Evolutionary conservation across 2,329 filamentous ascomycete species (phyloP).

Genomic region (Beauveria pseudobassiana): DNA sequence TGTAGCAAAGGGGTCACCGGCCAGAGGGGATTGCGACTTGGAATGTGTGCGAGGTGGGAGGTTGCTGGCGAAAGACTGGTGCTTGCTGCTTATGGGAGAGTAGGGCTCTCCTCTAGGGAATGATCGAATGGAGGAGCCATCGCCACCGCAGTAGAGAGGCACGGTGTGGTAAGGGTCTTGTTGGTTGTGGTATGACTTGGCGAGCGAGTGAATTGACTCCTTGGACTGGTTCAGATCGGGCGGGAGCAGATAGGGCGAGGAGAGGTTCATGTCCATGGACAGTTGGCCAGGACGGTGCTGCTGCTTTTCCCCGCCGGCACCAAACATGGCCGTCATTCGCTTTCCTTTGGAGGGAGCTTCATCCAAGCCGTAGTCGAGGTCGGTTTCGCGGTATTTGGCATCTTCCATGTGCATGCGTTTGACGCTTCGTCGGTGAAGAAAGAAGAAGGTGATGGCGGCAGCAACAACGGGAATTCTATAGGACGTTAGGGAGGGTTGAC

Average conservation of each 20-base stretch:
- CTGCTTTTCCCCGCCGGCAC: constrained; percentile 51
- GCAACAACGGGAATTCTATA: constrained; percentile 66
- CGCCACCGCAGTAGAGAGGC: constrained; percentile 47
- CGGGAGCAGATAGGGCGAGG: constrained; percentile 89
- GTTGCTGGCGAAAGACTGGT: constrained; percentile 22
- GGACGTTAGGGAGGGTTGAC: constrained; percentile 15
- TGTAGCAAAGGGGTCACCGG: constrained; percentile 28
- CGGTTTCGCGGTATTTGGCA: constrained; percentile 76
- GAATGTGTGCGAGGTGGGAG: constrained; percentile 34
- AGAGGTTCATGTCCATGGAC: constrained; percentile 67
- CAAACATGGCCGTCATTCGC: constrained; percentile 26
- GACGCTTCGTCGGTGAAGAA: constrained; percentile 71
- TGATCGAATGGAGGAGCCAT: constrained; percentile 49
- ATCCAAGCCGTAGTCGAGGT: constrained; percentile 83
- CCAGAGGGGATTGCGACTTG: constrained; percentile 31
- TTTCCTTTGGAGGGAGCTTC: constrained; percentile 32
- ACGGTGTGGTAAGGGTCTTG: constrained; percentile 79
- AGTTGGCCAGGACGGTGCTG: constrained; percentile 43
- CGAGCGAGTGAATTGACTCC: constrained; percentile 81
- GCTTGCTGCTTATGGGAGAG: constrained; percentile 37
- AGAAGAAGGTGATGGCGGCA: constrained; percentile 60
- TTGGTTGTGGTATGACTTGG: constrained; percentile 62
- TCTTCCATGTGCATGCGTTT: constrained; percentile 71
- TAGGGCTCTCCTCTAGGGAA: constrained; percentile 32
- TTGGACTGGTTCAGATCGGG: constrained; percentile 69